Evolutionary conservation across 768 basidiomycete species (phyloP).

Genomic region (Boletus pseudo-olivaceus): DNA sequence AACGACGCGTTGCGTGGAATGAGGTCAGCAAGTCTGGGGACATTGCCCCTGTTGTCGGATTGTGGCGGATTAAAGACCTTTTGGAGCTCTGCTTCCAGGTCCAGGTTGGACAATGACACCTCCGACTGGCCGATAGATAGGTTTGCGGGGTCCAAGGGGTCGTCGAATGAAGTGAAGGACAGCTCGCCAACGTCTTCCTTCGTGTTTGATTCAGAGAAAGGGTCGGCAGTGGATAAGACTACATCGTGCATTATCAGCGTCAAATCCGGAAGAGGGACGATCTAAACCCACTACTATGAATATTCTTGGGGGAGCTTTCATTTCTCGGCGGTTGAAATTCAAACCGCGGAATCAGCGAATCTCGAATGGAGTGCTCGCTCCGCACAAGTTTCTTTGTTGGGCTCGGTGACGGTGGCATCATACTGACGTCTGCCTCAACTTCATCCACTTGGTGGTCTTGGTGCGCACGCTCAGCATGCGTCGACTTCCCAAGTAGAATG

Average conservation of each 20-base stretch:
- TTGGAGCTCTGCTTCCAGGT: slow-evolving; percentile 29
- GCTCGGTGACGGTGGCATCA: slow-evolving; percentile 50
- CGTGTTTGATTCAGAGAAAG: slow-evolving; percentile 16
- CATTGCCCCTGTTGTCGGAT: slow-evolving; percentile 6
- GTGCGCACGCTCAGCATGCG: slow-evolving; percentile 35
- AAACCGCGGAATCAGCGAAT: slow-evolving; percentile 36
- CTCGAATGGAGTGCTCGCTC: slow-evolving; percentile 21
- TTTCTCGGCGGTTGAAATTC: slow-evolving; percentile 17
- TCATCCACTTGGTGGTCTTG: slow-evolving; percentile 27
- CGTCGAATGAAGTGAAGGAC: slow-evolving; percentile 29
- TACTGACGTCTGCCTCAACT: slow-evolving; percentile 39
- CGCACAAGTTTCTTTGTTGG: slow-evolving; percentile 32
- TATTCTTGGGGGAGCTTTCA: slow-evolving; percentile 23
- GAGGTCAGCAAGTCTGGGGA: slow-evolving; percentile 24
- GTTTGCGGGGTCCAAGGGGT: slow-evolving; percentile 31
- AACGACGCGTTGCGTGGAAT: slow-evolving; percentile 23
- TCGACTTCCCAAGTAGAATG: slow-evolving; percentile 36
- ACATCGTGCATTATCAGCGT: background rate
- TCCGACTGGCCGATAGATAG: slow-evolving; percentile 37
- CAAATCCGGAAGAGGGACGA: background rate
- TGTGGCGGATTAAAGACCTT: slow-evolving; percentile 17
- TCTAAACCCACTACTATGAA: slow-evolving; percentile 13
- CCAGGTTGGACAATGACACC: slow-evolving; percentile 33
- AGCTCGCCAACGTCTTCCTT: slow-evolving; percentile 28
- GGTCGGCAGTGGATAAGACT: slow-evolving; percentile 20